These are phyloP conservation scores for Funneliformis geosporum DNA, from an alignment of 192 early-diverging fungal genomes.

Conservation along the genomic window DNA sequence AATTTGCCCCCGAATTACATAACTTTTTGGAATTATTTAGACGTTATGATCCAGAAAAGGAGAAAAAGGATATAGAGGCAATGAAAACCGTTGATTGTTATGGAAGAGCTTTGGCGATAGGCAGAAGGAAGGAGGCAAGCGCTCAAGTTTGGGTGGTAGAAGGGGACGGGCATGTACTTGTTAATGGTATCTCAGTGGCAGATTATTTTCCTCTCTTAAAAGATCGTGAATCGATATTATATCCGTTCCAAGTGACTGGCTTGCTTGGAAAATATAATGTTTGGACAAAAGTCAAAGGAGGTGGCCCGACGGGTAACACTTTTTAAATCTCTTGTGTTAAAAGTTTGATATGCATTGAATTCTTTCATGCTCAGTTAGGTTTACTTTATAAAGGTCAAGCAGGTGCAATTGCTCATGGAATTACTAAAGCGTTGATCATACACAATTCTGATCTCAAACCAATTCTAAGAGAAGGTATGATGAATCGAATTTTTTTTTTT, in stretches of 20 bases:
- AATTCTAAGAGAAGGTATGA: constrained; percentile 53
- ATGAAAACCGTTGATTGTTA: constrained; percentile 60
- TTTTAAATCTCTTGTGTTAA: not conserved
- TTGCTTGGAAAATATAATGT: constrained; percentile 82
- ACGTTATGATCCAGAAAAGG: constrained; percentile 40
- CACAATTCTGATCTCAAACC: constrained; percentile 63
- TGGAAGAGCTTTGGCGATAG: constrained; percentile 74
- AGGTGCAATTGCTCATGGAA: constrained; percentile 79
- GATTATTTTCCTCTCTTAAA: constrained; percentile 72
- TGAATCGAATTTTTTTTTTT: not conserved
- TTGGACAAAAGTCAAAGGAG: constrained; percentile 78
- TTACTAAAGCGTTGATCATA: constrained; percentile 71
- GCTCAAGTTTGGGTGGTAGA: constrained; percentile 76
- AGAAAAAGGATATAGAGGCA: constrained; percentile 24
- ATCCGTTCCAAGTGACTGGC: constrained; percentile 69
- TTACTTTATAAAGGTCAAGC: constrained; percentile 65
- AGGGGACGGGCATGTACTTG: constrained; percentile 66
- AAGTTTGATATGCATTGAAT: not conserved
- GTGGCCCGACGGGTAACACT: constrained; percentile 69
- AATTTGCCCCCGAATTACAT: constrained; percentile 31
- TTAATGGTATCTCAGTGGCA: constrained; percentile 76
- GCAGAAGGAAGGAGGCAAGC: constrained; percentile 77
- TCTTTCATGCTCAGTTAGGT: not conserved
- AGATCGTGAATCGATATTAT: constrained; percentile 69
- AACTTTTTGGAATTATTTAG: constrained; percentile 34